phyloP scores from a whole-genome alignment of 768 basidiomycete genomes.

The Chalciporus piperatus region DNA sequence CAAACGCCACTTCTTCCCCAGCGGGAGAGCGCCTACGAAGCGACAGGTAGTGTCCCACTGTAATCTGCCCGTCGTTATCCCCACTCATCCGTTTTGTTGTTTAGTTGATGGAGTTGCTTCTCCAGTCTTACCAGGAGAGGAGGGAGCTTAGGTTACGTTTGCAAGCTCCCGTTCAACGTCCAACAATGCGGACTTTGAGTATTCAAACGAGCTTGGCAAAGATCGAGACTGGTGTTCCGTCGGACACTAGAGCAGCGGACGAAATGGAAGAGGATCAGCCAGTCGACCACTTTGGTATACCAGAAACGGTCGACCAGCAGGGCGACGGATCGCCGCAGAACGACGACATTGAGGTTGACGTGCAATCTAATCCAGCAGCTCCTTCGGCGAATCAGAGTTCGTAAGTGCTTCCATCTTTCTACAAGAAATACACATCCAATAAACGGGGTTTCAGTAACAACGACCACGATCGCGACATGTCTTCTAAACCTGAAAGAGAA shows the following conservation, averaged over 20 bases:
- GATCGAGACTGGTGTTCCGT: neutral
- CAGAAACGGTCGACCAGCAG: neutral
- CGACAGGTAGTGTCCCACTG: constrained; percentile 16
- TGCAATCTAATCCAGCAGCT: neutral
- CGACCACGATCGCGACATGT: neutral
- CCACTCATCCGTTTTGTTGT: constrained; percentile 1
- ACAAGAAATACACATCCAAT: neutral
- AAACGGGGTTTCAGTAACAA: neutral
- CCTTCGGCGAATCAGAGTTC: constrained; percentile 1
- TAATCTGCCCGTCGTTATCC: neutral
- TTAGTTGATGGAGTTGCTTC: constrained; percentile 22
- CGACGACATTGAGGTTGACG: neutral
- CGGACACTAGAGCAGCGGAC: neutral
- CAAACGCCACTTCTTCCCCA: constrained; percentile 27
- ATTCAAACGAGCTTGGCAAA: constrained; percentile 19
- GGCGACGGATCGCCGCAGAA: neutral
- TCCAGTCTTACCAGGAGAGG: constrained; percentile 25
- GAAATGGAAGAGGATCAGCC: neutral
- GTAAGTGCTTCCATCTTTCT: constrained; percentile 6
- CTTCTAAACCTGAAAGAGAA: neutral
- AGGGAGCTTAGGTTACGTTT: constrained; percentile 7
- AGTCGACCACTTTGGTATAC: neutral
- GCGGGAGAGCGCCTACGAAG: constrained; percentile 22
- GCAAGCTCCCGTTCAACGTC: constrained; percentile 1
- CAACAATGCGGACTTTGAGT: constrained; percentile 14